These are phyloP conservation scores for Penicillium maclennaniae DNA, from an alignment of 495 filamentous ascomycete genomes.

Conservation along the genomic window DNA sequence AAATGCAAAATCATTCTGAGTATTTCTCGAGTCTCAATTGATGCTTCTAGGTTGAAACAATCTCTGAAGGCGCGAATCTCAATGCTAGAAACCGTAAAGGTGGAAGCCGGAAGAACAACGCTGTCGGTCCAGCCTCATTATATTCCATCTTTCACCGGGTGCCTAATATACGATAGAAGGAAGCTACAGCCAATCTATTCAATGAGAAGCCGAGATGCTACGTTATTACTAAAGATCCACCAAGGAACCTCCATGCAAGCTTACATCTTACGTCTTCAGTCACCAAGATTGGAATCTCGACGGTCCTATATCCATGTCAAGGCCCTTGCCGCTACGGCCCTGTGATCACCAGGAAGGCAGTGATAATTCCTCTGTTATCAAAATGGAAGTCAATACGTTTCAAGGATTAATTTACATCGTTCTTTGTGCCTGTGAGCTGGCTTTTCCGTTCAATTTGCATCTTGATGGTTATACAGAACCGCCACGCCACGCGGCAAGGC, in stretches of 20 bases:
- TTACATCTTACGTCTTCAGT: background rate
- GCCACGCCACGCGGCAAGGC: background rate
- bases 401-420: background rate
- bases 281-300: background rate
- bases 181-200: background rate
- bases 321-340: background rate
- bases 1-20: background rate
- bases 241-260: background rate
- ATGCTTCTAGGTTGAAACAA: no score
- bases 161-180: background rate
- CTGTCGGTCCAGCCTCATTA: background rate
- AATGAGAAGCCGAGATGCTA: background rate
- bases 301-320: background rate
- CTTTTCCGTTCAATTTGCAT: background rate
- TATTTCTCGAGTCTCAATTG: no score
- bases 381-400: background rate
- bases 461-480: background rate
- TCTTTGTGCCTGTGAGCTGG: background rate
- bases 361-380: background rate
- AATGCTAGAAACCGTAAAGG: no score
- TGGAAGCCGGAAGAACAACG: background rate
- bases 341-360: background rate
- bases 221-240: background rate
- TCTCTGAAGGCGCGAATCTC: no score
- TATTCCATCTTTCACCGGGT: background rate